Evolutionary conservation across 306 rosid species (phyloP), one percentile per base, ranked within the genome.

Genomic region (Carpinus viminea): DNA sequence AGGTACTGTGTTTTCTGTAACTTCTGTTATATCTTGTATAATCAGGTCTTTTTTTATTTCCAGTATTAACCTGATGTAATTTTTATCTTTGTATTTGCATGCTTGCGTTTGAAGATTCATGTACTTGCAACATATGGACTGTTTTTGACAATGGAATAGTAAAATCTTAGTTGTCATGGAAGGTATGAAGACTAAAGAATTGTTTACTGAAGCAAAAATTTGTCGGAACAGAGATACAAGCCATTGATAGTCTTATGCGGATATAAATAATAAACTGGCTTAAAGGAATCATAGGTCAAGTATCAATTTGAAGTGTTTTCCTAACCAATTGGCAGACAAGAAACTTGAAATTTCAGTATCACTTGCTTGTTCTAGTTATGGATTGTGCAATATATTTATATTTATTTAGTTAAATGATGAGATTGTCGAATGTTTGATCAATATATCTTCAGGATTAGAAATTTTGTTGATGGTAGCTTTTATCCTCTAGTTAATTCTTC

Each of bases 1-100:
- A 92, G 98, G 98, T 94, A 91, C 81, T 69, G 36, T 79, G 52
- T 74, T 74, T 72, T 56, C 60, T 45, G 53, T 20, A 46, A 69
- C 50, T 20, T 45, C 54, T 31, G 41, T 72, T 24, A 43, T 12
- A 12, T 5, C 55, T 52, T 46, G 51, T 55, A 65, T 81, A 71
- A 65, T 18, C 17, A 17, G 26, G 62, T 72, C 26, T 68, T 72
- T 8, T 8, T 34, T 73, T 62, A 54, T 62, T 64, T 55, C 26
- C 36, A 11, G 54, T 68, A 41, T 55, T 48, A 52, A 83, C 45
- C 20, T 16, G 52, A 21, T 82, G 36, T 74, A 72, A 47, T 71
- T 79, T 28, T 26, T 65, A 41, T 66, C 69, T 75, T 52, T 68
- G 68, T 73, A 38, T 36, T 24, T 24, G 16, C 65, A 59, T 17